Base-by-base conservation (phyloP, 441 rosid species). In the Erodium moschatum region DNA sequence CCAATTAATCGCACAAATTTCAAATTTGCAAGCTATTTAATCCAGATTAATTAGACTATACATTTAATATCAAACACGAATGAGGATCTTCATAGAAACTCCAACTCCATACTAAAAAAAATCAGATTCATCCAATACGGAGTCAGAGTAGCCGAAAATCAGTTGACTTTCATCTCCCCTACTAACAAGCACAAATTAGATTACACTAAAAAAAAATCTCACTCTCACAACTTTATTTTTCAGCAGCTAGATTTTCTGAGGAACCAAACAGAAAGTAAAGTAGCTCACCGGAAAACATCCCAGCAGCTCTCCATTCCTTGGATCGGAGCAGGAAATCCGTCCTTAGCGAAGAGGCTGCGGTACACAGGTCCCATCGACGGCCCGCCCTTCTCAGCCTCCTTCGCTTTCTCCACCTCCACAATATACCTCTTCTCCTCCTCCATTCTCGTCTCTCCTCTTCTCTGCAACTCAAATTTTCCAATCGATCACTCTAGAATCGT, bases 291-390 rank as follows among this genome's bases (percentile, higher is more conserved):
- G 77, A 93, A 93, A 81, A 91, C 73, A 65, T 90, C 97, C 98
- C 96, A 93, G 80, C 98, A 93, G 73, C 87, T 81, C 0, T 90
- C 86, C 84, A 89, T 65, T 16, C 91, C 97, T 2, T 82, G 74
- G 65, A 83, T 73, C 4, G 94, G 90, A 21, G 85, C 70, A 13
- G 95, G 89, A 69, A 86, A 88, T n/a, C 98, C 96, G 46, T 83
- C 83, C 63, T 82, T 78, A 54, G 97, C 96, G 46, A 89, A 84
- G 33, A 70, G 16, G 78, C 96, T 88, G 9, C 96, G 96, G 76
- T 88, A 93, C 1, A 82, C 92, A 21, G 96, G 89, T 6, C 97
- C 97, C 52, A 80, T 70, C 20, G 97, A 93, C 15, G 95, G 96
- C 75, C 42, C 74, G 4, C 88, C 95, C 35, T 83, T 84, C 7